Evolutionary conservation across 1,139 yeast genomes (phyloP).

Genomic region (Candida glucosophila): DNA sequence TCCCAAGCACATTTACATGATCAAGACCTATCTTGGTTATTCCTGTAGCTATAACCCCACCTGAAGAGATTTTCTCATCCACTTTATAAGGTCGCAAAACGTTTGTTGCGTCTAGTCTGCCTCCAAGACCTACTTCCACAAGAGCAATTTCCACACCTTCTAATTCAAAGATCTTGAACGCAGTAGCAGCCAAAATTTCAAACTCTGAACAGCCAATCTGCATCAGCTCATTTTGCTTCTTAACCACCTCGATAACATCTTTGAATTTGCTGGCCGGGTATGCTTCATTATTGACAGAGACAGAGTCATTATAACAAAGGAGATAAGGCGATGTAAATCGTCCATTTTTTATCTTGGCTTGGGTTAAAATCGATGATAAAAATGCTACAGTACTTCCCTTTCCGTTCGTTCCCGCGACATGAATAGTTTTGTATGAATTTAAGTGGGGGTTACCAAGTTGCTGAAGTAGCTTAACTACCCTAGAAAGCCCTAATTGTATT

Average conservation of each 20-base stretch:
- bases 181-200: slow-evolving; percentile 76
- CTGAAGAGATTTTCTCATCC: too few relatives aligned
- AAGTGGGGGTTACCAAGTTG: slow-evolving; percentile 64
- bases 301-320: slow-evolving; percentile 63
- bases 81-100: slow-evolving; percentile 35
- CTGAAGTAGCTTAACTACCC: slow-evolving; percentile 49
- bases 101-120: slow-evolving; percentile 82
- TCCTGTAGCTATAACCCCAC: slow-evolving; percentile 56
- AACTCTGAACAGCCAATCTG: slow-evolving; percentile 72
- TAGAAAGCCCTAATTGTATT: slow-evolving; percentile 53
- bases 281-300: slow-evolving; percentile 53
- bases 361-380: slow-evolving; percentile 50
- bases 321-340: slow-evolving; percentile 86
- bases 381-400: slow-evolving; percentile 88
- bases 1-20: slow-evolving; percentile 71
- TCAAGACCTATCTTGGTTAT: slow-evolving; percentile 82
- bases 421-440: slow-evolving; percentile 50
- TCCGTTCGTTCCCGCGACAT: slow-evolving; percentile 92
- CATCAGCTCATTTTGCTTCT: slow-evolving; percentile 21
- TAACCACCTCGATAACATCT: slow-evolving; percentile 32
- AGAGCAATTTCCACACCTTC: slow-evolving; percentile 62
- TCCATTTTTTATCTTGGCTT: slow-evolving; percentile 49
- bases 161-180: slow-evolving; percentile 61
- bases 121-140: slow-evolving; percentile 88
- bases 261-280: slow-evolving; percentile 42